Evolutionary conservation across 2,329 filamentous ascomycete species (phyloP), one percentile per base, ranked within the genome.

Genomic region (Fusarium anthophilum): DNA sequence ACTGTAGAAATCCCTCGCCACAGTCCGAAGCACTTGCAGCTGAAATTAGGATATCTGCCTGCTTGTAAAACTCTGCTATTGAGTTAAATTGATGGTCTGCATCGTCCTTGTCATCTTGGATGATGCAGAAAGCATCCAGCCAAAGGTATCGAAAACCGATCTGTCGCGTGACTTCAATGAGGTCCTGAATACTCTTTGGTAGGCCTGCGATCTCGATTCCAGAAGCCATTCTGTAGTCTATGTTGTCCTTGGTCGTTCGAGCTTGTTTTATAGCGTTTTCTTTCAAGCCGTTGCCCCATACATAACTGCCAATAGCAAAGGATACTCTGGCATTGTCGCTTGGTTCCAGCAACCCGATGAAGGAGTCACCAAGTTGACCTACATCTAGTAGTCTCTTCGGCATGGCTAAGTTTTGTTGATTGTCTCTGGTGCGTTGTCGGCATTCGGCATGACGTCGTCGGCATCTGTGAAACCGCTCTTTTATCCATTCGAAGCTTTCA

Each of bases 361-460:
- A 13, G 38, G 38, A 1, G 38, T 39, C 38, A 41, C 38, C 20
- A 4, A 22, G 38, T 7, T 22, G 38, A 41, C 17, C 38, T 41
- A 41, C 20, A 13, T 39, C 11, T 0, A 39, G 18, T 39, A 39
- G 38, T 13, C 38, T 8, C 38, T 39, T 39, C 18, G 18, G 38
- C 38, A 39, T 39, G 4, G 38, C 18, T 0, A 8, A 13, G 11
- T 20, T 20, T 22, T 20, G 18, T 39, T 2, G 38, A 13, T 39
- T 39, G 1, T 39, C 18, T 39, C 18, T 39, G 37, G 11, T 1
- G 18, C 5, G 37, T 38, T 20, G 0, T 38, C 1, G 0, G 37
- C 37, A 39, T 39, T 20, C 1, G 37, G 6, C 11, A 39, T 39
- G 37, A 13, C 37, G 37, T 0, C 37, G 18, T 20, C 2, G 37